Percentiles rank a stretch among this genome's conserved stretches.
These are phyloP conservation scores for Styphnolobium japonicum DNA, from an alignment of 306 rosid genomes.

Conservation along the genomic window DNA sequence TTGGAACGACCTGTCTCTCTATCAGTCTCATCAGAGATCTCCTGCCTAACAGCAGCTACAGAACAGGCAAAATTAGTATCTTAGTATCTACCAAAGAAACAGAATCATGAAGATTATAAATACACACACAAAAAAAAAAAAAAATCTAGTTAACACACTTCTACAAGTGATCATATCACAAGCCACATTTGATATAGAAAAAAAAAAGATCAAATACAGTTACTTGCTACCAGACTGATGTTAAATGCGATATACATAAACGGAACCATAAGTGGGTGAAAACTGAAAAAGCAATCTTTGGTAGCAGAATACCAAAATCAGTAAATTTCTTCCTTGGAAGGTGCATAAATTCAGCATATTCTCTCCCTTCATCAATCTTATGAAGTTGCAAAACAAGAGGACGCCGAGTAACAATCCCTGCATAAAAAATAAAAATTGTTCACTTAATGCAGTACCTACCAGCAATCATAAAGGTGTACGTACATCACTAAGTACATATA, in stretches of 20 bases:
- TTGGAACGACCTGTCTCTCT: conserved; percentile 91
- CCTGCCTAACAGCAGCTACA: conserved; percentile 96
- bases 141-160: neutral
- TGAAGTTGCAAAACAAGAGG: conserved; percentile 95
- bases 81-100: conserved; percentile 26
- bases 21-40: conserved; percentile 93
- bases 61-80: conserved; percentile 29
- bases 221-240: neutral
- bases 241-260: neutral
- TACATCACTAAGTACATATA: neutral
- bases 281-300: neutral
- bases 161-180: neutral
- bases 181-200: neutral
- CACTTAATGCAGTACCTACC: neutral
- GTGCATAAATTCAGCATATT: conserved; percentile 92
- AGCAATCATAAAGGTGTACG: neutral
- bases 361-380: conserved; percentile 69
- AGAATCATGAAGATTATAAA: conserved; percentile 18
- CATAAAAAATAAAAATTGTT: conserved; percentile 16
- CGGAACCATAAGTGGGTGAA: neutral
- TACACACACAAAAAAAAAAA: neutral
- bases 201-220: neutral
- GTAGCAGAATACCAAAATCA: conserved; percentile 61
- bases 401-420: conserved; percentile 92
- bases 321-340: conserved; percentile 70